A percentile compares a stretch with the other conserved stretches of the same genome.
Conservation (phyloP, 306 rosid species). For the Glycyrrhiza uralensis region DNA sequence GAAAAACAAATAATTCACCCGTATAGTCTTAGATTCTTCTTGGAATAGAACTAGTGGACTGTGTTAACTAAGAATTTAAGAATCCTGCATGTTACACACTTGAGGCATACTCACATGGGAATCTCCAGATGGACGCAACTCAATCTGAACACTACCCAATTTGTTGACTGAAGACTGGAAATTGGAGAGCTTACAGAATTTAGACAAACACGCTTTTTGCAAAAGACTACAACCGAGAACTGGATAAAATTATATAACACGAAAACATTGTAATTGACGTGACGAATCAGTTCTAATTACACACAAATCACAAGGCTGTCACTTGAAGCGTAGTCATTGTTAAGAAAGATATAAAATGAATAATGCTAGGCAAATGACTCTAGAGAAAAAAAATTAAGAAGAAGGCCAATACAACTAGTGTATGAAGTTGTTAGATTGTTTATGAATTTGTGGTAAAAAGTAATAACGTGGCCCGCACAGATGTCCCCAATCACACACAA, state of each 20-base stretch:
- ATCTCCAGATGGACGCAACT: conserved; percentile 26
- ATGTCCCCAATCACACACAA: not conserved
- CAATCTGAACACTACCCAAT: not conserved
- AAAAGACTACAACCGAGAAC: not conserved
- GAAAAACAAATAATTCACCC: not conserved
- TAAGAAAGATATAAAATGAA: too few species aligned
- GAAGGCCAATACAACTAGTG: too few species aligned
- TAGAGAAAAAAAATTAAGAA: too few species aligned
- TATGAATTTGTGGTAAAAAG: not conserved
- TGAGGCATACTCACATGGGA: not conserved
- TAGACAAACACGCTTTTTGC: not conserved
- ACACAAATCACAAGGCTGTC: not conserved
- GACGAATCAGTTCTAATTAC: not conserved
- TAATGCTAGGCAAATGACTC: too few species aligned
- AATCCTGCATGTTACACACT: conserved; percentile 24
- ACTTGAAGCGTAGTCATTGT: not conserved
- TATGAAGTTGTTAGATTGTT: not conserved
- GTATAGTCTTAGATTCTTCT: conserved; percentile 24
- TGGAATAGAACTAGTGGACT: conserved; percentile 29
- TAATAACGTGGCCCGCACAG: not conserved
- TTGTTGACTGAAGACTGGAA: conserved; percentile 1
- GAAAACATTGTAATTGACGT: too few species aligned
- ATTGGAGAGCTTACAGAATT: not conserved
- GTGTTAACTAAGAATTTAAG: conserved; percentile 11
- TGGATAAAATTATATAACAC: not conserved